Percentiles rank a stretch among this genome's conserved stretches.
phyloP scores from a whole-genome alignment of 2,329 filamentous ascomycete species.

The Epicoccum sorghinum region DNA sequence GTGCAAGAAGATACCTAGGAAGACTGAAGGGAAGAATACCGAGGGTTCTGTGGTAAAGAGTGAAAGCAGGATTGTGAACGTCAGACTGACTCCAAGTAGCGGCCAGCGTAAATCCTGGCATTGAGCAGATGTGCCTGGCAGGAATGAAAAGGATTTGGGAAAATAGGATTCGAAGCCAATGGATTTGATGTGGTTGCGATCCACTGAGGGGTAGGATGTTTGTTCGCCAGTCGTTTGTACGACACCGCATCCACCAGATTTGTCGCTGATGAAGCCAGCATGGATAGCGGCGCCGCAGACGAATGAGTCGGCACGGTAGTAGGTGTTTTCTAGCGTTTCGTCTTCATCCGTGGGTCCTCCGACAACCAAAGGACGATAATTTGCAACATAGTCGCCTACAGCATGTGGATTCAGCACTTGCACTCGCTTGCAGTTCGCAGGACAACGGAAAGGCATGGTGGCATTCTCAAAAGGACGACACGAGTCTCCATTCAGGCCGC shows the following conservation, averaged over 20 bases:
- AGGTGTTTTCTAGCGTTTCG: constrained; percentile 53
- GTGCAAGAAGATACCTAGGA: constrained; percentile 84
- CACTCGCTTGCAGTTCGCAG: constrained; percentile 71
- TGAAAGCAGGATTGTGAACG: constrained; percentile 78
- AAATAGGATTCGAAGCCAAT: constrained; percentile 86
- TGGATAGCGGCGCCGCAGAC: constrained; percentile 87
- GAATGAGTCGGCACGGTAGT: constrained; percentile 89
- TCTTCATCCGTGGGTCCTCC: constrained; percentile 57
- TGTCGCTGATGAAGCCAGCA: constrained; percentile 75
- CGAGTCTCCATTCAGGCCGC: constrained; percentile 74
- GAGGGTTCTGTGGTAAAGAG: constrained; percentile 80
- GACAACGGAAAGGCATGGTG: constrained; percentile 75
- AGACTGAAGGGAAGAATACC: constrained; percentile 84
- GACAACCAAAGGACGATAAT: constrained; percentile 61
- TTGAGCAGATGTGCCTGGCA: constrained; percentile 67
- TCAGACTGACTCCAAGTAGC: constrained; percentile 78
- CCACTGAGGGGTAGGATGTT: constrained; percentile 66
- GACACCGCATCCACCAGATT: constrained; percentile 80
- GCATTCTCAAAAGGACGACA: constrained; percentile 77
- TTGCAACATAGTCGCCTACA: constrained; percentile 70
- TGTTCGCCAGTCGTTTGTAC: constrained; percentile 74
- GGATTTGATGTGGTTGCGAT: constrained; percentile 76
- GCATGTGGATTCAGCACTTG: constrained; percentile 74
- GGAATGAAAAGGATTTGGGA: constrained; percentile 82
- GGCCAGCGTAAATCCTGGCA: constrained; percentile 84